Evolutionary conservation across 2,329 filamentous ascomycete species (phyloP), one percentile per base, ranked within the genome.

Genomic region (Fusarium pininemorale): DNA sequence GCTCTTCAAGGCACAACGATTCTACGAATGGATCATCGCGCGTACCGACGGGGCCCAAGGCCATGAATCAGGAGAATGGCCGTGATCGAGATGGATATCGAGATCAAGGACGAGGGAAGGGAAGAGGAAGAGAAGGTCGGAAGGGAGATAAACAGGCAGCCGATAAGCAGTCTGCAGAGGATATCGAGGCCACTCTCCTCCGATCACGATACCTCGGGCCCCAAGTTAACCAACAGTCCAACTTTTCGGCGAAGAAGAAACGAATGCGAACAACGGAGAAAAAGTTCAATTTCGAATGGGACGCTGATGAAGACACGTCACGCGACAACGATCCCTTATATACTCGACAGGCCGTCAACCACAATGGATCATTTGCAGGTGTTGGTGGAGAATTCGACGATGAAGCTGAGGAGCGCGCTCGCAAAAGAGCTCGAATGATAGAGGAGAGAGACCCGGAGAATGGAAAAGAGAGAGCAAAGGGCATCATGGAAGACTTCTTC

Each of bases 251-350:
- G 3, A 94, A 96, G 85, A 99, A 98, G 88, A 98, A 98, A 86
- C 90, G 96, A 64, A 93, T 94, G 85, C 89, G 96, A 70, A 97
- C 95, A 3, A 96, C 94, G 3, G 96, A 98, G 80, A 94, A 95
- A 83, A 98, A 99, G 82, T 99, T 99, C 86, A 99, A 98, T 79
- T 99, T 99, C 78, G 96, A 97, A 78, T 99, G 96, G 96, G 97
- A 98, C 77, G 89, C 91, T 2, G 94, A 97, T 70, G 96, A 99
- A 80, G 96, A 99, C 82, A 99, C 96, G 1, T 82, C 80, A 11
- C 77, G 81, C 62, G 77, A 80, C 38, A 93, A 95, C 80, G 95
- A 98, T 77, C 93, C 94, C 2, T 87, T 96, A 44, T 97, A 97
- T 81, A 73, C 79, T 26, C 76, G 77, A 42, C 80, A 81, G 63